Evolutionary conservation across 768 basidiomycete species (phyloP), one percentile per base, ranked within the genome.

Genomic region (Boletus rubescentipes): DNA sequence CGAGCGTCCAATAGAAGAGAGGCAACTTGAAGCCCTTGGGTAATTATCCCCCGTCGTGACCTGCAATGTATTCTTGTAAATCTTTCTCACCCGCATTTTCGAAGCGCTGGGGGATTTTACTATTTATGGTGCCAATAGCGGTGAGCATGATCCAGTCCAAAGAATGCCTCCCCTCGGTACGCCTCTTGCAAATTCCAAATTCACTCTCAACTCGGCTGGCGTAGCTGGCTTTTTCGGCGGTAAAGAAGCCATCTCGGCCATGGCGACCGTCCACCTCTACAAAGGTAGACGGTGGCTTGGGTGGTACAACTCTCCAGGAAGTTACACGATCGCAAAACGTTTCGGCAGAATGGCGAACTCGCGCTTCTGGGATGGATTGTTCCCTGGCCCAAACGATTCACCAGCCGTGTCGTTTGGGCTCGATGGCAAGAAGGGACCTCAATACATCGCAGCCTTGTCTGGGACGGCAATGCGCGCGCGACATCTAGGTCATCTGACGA

Each of bases 161-260:
- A 30, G 15, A 11, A 62, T 64, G 57, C 38, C 61, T 9, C 52
- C 61, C 36, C 39, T 63, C 44, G 8, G 4, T 9, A 30, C 3
- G 10, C 58, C 67, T n/a, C 51, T 66, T 35, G 11, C 32, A 1
- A 0, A 15, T 32, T 32, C 56, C 16, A 51, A 49, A 18, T 66
- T 68, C 29, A 36, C 34, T 5, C 65, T 73, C 38, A 61, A 73
- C 21, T 44, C 66, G 1, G 59, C 68, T 14, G 73, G 69, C 2
- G 60, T 73, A 9, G 72, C 71, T 10, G 72, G 71, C 10, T 66
- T 74, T 30, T 72, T 73, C 5, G 73, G 73, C 1, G 73, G 72
- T 3, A 60, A 74, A 26, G 72, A 70, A 44, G 71, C 73, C 11
- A 60, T 74, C 35, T 57, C 68, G 10, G 69, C 72, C 23, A 73